Evolutionary conservation across 2,329 filamentous ascomycete genomes (phyloP), one percentile per base, ranked within the genome.

Genomic region (Sphaerulina populicola): DNA sequence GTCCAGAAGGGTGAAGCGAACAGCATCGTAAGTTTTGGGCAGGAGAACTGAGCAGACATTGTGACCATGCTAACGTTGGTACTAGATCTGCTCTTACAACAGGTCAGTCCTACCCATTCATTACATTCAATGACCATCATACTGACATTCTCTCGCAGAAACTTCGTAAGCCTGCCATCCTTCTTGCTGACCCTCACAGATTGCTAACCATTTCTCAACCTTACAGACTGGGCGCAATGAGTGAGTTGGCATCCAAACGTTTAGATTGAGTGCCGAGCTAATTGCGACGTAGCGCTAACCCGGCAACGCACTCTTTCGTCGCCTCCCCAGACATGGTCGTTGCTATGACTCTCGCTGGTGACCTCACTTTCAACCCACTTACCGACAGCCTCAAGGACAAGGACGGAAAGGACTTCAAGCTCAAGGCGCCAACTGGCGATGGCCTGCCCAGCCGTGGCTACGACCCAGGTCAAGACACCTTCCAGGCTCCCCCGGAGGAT

Each of bases 1-100:
- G 88, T 96, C 51, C 86, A 90, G 80, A 96, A 97, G 82, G 91
- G 91, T 61, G 83, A 87, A 64, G 77, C 89, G 66, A 98, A 98
- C 83, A 94, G 89, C 6, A 98, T 98, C 71, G 37, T 39, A 39
- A 39, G 37, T 39, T 15, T 15, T 39, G 11, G 11, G 6, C 5
- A 18, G 5, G 1, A 11, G 3, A 39, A 39, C 6, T 6, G 33
- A 15, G 21, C 6, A n/a, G n/a, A 39, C 1, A 9, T 5, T 39
- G n/a, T 15, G 37, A 39, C 14, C 5, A 37, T 7, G 37, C 37
- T 39, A 8, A 39, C 37, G 14, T 15, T 9, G 5, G 12, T 3
- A n/a, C 21, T 27, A 27, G 23, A 23, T 98, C 69, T 96, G 90
- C 42, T 97, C 93, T 27, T 98, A 96, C 84, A 98, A 98, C 85